Base-by-base conservation (phyloP, 345 rosid genomes). In the Atalantia buxifolia region DNA sequence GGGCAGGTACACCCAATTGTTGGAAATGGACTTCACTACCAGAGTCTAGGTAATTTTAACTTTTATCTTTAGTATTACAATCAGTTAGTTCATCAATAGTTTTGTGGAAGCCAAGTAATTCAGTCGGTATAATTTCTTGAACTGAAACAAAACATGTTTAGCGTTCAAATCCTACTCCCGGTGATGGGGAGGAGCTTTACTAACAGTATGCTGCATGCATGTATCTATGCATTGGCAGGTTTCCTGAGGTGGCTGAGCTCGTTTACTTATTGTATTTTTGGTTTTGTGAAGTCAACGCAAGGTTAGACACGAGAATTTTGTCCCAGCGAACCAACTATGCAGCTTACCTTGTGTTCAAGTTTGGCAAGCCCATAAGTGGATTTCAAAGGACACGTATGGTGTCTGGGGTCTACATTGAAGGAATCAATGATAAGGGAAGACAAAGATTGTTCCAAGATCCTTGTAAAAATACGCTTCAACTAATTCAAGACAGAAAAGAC, bases 201-300 rank as follows among this genome's bases (percentile, higher is more conserved):
- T n/a, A 22, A 42, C 14, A 7, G 4, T n/a, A 8, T 21, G 62
- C 2, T 5, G 13, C 1, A 36, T 36, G 40, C 40, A 36, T 36
- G 40, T 36, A 36, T 36, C 25, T 1, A 48, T 48, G 48, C 22
- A 48, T 56, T 21, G 36, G 12, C 77, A 83, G 86, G 73, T 80
- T 83, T 78, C 6, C 62, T 30, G 79, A 83, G 66, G 83, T 74
- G 64, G 86, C 81, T 5, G 65, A 74, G 73, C 86, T 83, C 7
- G 30, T 30, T 8, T 4, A 2, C 40, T 36, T 36, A 7, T 1
- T 36, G 9, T 36, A 36, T 4, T 78, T 74, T 42, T 65, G 71
- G 48, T 55, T 77, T 42, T 76, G 77, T 13, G 81, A 80, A 0
- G 45, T 80, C 18, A 42, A 18, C 50, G 83, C 81, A 45, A 56